phyloP scores from a whole-genome alignment of 441 rosid genomes.

The Corymbia calophylla region DNA sequence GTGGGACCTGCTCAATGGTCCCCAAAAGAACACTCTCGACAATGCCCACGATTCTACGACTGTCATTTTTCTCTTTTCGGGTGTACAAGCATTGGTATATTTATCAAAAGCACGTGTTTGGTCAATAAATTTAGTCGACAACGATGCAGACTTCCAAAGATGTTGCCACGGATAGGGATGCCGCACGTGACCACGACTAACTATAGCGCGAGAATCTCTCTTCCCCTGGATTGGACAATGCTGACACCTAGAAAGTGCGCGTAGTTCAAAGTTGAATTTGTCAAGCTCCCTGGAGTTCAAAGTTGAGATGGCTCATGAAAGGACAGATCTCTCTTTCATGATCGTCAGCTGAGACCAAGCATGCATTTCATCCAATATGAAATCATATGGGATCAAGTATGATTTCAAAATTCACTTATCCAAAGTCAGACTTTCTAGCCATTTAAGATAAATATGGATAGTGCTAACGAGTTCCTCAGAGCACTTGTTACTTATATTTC shows the following conservation, averaged over 20 bases:
- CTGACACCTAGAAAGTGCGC: not conserved
- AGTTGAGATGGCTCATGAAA: not conserved
- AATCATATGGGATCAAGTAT: not conserved
- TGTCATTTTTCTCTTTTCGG: not conserved
- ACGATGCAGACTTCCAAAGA: not conserved
- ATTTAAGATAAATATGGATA: not conserved
- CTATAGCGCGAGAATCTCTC: not conserved
- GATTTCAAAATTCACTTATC: not conserved
- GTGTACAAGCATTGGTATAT: not conserved
- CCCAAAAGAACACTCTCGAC: not conserved
- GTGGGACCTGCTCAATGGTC: not conserved
- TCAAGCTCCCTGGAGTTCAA: no score
- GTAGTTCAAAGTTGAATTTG: not conserved
- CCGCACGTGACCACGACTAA: not conserved
- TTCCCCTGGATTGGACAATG: not conserved
- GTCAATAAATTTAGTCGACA: not conserved
- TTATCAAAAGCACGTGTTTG: not conserved
- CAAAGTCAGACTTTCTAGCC: not conserved
- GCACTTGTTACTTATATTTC: not conserved
- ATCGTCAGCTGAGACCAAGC: not conserved
- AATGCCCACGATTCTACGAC: not conserved
- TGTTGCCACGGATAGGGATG: not conserved
- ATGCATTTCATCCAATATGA: not conserved
- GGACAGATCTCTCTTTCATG: not conserved
- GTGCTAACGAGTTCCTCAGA: fast-evolving